Percentiles rank a stretch among this genome's conserved stretches.
phyloP scores from a whole-genome alignment of 257 asterid species.

The Eucommia ulmoides region DNA sequence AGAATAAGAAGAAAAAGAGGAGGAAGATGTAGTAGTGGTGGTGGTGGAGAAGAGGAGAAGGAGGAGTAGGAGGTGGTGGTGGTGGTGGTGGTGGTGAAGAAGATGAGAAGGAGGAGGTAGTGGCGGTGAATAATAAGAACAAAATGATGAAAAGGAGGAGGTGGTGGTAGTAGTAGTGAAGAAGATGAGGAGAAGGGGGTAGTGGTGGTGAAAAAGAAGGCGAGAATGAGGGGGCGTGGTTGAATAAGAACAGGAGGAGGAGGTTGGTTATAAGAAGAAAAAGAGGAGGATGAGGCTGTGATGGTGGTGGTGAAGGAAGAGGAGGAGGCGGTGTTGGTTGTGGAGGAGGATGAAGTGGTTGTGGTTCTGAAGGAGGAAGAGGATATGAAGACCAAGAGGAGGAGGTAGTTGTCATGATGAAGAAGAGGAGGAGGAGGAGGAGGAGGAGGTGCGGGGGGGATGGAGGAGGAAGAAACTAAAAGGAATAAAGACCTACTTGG shows the following conservation, averaged over 20 bases:
- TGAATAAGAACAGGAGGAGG: too few relatives aligned
- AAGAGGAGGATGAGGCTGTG: neutral
- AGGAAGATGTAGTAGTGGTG: neutral
- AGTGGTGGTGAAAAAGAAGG: neutral
- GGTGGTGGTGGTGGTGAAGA: neutral
- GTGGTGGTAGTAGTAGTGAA: neutral
- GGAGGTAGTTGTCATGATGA: too few relatives aligned
- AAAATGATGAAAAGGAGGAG: neutral
- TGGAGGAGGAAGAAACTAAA: neutral
- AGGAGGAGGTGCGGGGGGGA: neutral
- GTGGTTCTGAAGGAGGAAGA: too few relatives aligned
- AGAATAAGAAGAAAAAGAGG: neutral
- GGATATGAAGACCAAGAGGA: too few relatives aligned
- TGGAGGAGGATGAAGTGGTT: too few relatives aligned
- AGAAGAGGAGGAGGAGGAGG: neutral
- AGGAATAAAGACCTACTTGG: slow-evolving; percentile 32
- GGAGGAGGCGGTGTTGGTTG: neutral
- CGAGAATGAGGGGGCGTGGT: neutral
- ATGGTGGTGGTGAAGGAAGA: neutral
- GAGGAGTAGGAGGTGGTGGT: neutral
- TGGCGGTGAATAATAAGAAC: neutral
- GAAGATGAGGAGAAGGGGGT: neutral
- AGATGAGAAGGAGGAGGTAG: neutral
- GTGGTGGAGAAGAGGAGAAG: neutral
- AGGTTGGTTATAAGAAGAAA: too few relatives aligned